Base-by-base conservation (phyloP, 768 basidiomycete genomes). In the Mycena galopus region DNA sequence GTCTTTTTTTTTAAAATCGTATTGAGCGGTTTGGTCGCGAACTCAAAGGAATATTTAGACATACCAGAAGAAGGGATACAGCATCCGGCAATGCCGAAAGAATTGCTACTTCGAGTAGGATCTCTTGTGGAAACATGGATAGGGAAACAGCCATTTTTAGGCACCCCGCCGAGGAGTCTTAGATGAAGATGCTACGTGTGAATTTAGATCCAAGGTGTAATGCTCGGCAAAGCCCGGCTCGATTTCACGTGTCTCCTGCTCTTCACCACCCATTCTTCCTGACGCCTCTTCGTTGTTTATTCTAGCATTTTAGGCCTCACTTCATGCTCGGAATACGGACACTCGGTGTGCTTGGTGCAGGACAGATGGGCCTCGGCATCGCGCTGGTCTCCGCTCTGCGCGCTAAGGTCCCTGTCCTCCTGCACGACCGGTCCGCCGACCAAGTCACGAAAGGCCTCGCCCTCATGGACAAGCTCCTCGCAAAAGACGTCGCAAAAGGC, bases 291-390 rank as follows among this genome's bases (percentile, higher is more conserved):
- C 33, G 12, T 25, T 27, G n/a, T n/a, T n/a, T n/a, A n/a, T n/a
- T n/a, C n/a, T n/a, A n/a, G n/a, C n/a, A n/a, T n/a, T n/a, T n/a
- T n/a, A n/a, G n/a, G n/a, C n/a, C n/a, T n/a, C n/a, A n/a, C n/a
- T n/a, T n/a, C n/a, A n/a, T n/a, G n/a, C n/a, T n/a, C n/a, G 94
- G 93, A 57, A 91, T 96, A 73, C 90, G 89, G 65, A 89, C 86
- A 4, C 82, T 96, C 0, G 96, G 93, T 27, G 90, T 96, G 73
- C 86, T 97, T 39, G 94, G 94, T 55, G 92, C 93, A 23, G 94
- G 94, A 59, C 94, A 95, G 79, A 95, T 94, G 94, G 97, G 97
- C 73, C 90, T 94, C 0, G 97, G 97, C 2, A 98, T 99, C 57
- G 95, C 96, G 73, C 88, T 93, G 63, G 96, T 97, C 50, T 87